A percentile compares a stretch with the other conserved stretches of the same genome.
Conservation (phyloP, 2,329 filamentous ascomycete genomes). For the Ophiostoma tasmaniense region DNA sequence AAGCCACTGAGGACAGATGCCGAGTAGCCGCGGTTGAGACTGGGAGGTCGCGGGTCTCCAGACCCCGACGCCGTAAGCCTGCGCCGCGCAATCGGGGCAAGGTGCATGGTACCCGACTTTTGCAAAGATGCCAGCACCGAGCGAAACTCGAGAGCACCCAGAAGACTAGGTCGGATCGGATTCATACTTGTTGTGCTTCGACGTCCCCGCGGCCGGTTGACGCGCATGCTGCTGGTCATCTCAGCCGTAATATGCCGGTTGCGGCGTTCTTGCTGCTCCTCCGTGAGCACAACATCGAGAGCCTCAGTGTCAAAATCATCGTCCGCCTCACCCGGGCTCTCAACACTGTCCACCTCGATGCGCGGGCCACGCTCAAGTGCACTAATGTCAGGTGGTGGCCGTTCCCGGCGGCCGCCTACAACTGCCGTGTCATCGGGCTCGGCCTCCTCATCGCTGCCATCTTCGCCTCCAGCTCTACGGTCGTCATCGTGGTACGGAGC, state of each 20-base stretch:
- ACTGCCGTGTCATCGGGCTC: slow-evolving; percentile 31
- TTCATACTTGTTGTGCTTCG: slow-evolving; percentile 67
- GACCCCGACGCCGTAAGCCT: slow-evolving; percentile 25
- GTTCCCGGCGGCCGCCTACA: slow-evolving; percentile 26
- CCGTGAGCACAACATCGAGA: slow-evolving; percentile 23
- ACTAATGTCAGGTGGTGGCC: slow-evolving; percentile 31
- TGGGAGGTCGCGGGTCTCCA: not conserved
- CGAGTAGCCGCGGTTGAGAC: slow-evolving; percentile 9
- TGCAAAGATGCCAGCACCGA: slow-evolving; percentile 83
- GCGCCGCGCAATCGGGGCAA: slow-evolving; percentile 60
- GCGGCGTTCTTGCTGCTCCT: slow-evolving; percentile 43
- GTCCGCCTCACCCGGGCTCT: slow-evolving; percentile 18
- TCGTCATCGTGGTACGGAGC: slow-evolving; percentile 56
- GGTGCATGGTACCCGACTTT: slow-evolving; percentile 66
- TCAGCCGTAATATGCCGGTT: slow-evolving; percentile 64
- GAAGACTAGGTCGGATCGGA: slow-evolving; percentile 83
- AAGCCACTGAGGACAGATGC: slow-evolving; percentile 28
- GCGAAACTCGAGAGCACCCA: slow-evolving; percentile 88
- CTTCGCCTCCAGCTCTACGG: slow-evolving; percentile 26
- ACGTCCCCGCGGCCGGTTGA: slow-evolving; percentile 58
- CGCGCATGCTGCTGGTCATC: slow-evolving; percentile 85
- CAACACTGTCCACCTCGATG: slow-evolving; percentile 38
- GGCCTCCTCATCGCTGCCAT: slow-evolving; percentile 41
- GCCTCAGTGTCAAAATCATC: not conserved
- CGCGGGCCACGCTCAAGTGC: slow-evolving; percentile 38